Conservation (phyloP, 805 yeast genomes). For the Ogataea allantospora region DNA sequence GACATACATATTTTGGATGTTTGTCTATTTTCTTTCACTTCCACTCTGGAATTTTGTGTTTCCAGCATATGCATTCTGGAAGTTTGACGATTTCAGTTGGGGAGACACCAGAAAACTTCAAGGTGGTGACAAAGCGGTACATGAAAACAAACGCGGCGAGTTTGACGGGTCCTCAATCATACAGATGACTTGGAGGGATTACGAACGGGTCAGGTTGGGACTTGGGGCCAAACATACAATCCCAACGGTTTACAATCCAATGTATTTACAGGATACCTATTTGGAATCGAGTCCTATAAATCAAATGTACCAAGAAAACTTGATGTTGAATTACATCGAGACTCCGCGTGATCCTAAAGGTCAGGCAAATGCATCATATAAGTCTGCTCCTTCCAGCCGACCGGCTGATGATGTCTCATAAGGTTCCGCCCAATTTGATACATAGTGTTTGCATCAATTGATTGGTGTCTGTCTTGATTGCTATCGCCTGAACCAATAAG, state of each 20-base stretch:
- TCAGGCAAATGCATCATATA: constrained; percentile 16
- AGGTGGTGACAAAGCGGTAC: constrained; percentile 66
- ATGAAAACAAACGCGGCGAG: constrained; percentile 70
- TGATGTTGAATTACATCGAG: constrained; percentile 9
- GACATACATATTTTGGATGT: constrained; percentile 75
- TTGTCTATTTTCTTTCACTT: constrained; percentile 71
- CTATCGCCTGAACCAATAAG: constrained; percentile 24
- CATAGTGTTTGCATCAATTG: constrained; percentile 19
- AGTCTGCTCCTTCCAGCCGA: constrained; percentile 12
- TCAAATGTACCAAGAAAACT: constrained; percentile 1
- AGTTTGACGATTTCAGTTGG: constrained; percentile 95
- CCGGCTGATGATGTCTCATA: not conserved
- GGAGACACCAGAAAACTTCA: constrained; percentile 87
- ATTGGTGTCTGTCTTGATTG: constrained; percentile 11
- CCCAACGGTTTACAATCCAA: constrained; percentile 28
- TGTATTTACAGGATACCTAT: constrained; percentile 3
- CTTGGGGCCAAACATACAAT: constrained; percentile 20
- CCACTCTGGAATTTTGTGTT: constrained; percentile 94
- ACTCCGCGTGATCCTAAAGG: constrained; percentile 9
- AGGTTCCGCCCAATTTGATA: constrained; percentile 11
- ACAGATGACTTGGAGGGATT: constrained; percentile 95
- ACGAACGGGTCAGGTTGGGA: constrained; percentile 61
- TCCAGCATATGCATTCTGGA: constrained; percentile 89
- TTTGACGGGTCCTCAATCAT: constrained; percentile 88
- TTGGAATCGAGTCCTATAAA: constrained; percentile 2